Percentiles rank a stretch among this genome's conserved stretches.
phyloP scores from a whole-genome alignment of 352 stramenopile species.

The Plasmopara muralis region DNA sequence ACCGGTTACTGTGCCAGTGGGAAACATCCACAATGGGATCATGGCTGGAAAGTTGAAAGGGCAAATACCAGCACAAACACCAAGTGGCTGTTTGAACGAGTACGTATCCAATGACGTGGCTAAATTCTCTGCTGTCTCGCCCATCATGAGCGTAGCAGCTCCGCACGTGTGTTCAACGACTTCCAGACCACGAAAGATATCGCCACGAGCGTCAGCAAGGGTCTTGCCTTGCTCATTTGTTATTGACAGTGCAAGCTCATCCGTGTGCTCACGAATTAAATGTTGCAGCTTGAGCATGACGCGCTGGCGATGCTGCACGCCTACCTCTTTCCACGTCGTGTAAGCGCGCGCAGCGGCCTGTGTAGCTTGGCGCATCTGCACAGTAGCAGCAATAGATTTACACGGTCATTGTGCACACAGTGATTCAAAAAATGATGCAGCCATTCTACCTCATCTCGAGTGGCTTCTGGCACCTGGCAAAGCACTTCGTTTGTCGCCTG shows the following conservation, averaged over 20 bases:
- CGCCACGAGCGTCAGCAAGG: conserved; percentile 90
- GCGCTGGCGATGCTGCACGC: conserved; percentile 90
- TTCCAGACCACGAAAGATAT: conserved; percentile 95
- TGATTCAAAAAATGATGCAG: neutral
- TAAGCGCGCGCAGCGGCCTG: conserved; percentile 78
- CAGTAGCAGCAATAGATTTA: neutral
- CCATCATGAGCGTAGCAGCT: conserved; percentile 86
- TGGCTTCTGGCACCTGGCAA: conserved; percentile 81
- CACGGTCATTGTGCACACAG: neutral
- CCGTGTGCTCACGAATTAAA: conserved; percentile 91
- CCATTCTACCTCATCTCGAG: conserved; percentile 55
- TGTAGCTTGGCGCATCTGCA: conserved; percentile 82
- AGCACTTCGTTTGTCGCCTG: conserved; percentile 87
- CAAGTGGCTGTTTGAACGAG: conserved; percentile 94
- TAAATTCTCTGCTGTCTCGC: conserved; percentile 92
- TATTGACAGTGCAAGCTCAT: conserved; percentile 93
- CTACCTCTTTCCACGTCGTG: conserved; percentile 89
- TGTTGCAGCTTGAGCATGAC: conserved; percentile 96
- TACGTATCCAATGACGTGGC: conserved; percentile 91
- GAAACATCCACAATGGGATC: conserved; percentile 94
- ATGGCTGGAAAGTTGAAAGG: conserved; percentile 97
- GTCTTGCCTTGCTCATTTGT: conserved; percentile 92
- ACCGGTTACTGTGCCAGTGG: conserved; percentile 82
- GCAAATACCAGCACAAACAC: conserved; percentile 90
- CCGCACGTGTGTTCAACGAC: conserved; percentile 77